Conservation (phyloP, 2,329 filamentous ascomycete genomes). For the Hypoxylon sp. region DNA sequence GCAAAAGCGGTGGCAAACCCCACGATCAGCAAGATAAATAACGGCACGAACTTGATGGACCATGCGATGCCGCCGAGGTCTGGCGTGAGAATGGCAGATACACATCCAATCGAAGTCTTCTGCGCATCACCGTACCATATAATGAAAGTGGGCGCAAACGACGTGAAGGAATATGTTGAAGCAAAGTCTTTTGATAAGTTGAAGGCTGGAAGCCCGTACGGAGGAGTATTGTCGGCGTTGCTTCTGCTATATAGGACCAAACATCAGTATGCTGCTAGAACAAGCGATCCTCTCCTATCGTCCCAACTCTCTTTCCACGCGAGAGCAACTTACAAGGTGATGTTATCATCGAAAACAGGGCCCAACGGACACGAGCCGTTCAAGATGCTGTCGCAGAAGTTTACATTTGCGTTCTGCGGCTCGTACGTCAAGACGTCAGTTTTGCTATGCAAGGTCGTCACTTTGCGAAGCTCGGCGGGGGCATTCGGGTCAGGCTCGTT, state of each 20-base stretch:
- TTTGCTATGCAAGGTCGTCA: conserved; percentile 76
- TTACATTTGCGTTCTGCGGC: conserved; percentile 62
- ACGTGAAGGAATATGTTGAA: conserved; percentile 86
- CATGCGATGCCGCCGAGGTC: conserved; percentile 76
- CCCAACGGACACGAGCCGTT: conserved; percentile 76
- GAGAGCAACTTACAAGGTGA: conserved; percentile 49
- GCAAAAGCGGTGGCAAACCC: conserved; percentile 84
- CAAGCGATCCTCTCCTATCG: not conserved
- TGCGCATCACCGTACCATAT: conserved; percentile 76
- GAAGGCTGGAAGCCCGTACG: conserved; percentile 71
- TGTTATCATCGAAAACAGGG: conserved; percentile 70
- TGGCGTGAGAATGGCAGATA: conserved; percentile 84
- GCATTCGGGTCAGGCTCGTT: conserved; percentile 60
- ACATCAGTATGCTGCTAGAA: not conserved
- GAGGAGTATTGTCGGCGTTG: conserved; percentile 13
- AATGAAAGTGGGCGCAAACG: conserved; percentile 75
- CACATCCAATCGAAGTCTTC: conserved; percentile 75
- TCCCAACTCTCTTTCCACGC: not conserved
- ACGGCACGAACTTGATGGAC: conserved; percentile 77
- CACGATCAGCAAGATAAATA: conserved; percentile 79
- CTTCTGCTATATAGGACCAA: conserved; percentile 12
- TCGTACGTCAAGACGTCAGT: conserved; percentile 81
- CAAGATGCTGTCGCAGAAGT: conserved; percentile 72
- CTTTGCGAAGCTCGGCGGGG: conserved; percentile 56
- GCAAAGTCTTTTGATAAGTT: conserved; percentile 76